These are phyloP conservation scores for Ceratocystis variospora DNA, from an alignment of 2,329 filamentous ascomycete species.

Conservation along the genomic window DNA sequence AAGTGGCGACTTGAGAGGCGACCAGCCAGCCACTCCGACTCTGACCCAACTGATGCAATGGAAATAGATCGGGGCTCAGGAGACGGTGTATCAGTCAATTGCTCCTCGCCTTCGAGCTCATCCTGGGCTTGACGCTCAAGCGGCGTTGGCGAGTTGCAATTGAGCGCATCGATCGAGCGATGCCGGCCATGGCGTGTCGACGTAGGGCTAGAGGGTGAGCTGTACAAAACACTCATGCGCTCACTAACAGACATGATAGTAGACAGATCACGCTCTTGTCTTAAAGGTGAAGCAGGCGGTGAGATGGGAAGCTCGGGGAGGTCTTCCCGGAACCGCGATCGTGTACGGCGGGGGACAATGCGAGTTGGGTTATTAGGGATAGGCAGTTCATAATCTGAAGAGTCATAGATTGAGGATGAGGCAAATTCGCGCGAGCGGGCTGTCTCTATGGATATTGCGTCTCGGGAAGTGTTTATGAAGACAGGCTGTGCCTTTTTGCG, in stretches of 20 bases:
- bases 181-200: conserved; percentile 10
- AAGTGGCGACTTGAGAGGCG: conserved; percentile 27
- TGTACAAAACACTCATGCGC: conserved; percentile 15
- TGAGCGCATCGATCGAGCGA: conserved; percentile 18
- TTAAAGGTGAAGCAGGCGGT: conserved; percentile 54
- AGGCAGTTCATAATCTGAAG: conserved; percentile 23
- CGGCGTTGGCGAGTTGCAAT: conserved; percentile 17
- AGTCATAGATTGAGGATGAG: conserved; percentile 18
- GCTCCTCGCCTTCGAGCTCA: background rate
- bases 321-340: conserved; percentile 86
- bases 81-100: conserved; percentile 26
- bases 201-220: conserved; percentile 10
- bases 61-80: conserved; percentile 58
- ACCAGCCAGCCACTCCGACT: conserved; percentile 90
- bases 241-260: conserved; percentile 19
- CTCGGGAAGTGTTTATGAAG: conserved; percentile 24
- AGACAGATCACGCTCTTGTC: conserved; percentile 16
- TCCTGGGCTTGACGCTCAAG: conserved; percentile 18
- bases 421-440: conserved; percentile 33
- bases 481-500: conserved; percentile 21
- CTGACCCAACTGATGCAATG: conserved; percentile 84
- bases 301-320: conserved; percentile 74
- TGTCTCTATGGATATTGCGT: conserved; percentile 27
- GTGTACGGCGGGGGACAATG: conserved; percentile 57
- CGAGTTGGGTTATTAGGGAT: conserved; percentile 27